A percentile compares a stretch with the other conserved stretches of the same genome.
Evolutionary conservation across 768 basidiomycete species (phyloP).

Genomic region (Pleurotus sapidus): DNA sequence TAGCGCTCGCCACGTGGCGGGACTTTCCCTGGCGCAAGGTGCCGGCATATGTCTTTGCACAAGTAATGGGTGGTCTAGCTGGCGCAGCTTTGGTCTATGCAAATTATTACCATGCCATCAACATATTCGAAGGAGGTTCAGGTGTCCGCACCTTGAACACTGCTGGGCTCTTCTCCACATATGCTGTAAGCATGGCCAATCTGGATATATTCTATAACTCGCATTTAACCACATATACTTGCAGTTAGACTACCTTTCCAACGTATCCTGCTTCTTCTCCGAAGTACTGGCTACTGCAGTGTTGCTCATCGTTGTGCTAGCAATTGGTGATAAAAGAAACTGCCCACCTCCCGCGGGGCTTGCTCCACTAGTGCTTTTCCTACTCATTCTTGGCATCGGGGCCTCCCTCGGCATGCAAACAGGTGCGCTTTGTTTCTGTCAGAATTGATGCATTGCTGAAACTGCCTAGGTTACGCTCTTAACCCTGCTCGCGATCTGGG

Average conservation of each 20-base stretch:
- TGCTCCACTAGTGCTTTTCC: constrained; percentile 51
- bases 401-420: constrained; percentile 62
- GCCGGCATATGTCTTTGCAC: constrained; percentile 52
- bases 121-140: constrained; percentile 56
- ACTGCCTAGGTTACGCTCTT: constrained; percentile 46
- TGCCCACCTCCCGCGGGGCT: constrained; percentile 45
- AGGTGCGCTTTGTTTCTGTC: constrained; percentile 19
- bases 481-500: constrained; percentile 76
- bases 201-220: neutral
- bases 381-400: constrained; percentile 59
- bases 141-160: constrained; percentile 56
- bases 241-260: constrained; percentile 37
- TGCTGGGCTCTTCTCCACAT: constrained; percentile 58
- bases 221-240: neutral
- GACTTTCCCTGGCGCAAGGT: constrained; percentile 60
- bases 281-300: constrained; percentile 54
- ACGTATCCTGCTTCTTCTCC: constrained; percentile 36
- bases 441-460: no score
- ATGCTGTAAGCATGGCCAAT: constrained; percentile 40
- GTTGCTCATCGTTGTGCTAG: constrained; percentile 52
- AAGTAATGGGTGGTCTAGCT: constrained; percentile 57
- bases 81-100: constrained; percentile 60
- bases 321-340: constrained; percentile 52
- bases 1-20: constrained; percentile 48
- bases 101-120: constrained; percentile 67